Conservation (phyloP, 371 early-diverging fungal genomes). For the Apophysomyces sp. region DNA sequence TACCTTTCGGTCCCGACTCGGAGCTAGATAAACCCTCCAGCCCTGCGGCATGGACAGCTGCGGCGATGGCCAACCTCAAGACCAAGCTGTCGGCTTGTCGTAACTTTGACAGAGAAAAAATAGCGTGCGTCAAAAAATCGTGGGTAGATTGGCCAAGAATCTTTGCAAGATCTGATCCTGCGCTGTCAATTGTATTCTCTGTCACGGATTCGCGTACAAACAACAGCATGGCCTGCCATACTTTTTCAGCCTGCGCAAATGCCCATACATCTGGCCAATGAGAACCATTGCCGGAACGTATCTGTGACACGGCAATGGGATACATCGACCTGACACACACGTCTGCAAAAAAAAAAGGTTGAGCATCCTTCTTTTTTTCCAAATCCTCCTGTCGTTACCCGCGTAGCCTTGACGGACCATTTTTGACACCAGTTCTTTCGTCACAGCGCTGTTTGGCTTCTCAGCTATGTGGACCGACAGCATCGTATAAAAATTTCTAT, state of each 20-base stretch:
- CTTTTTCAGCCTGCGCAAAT: not conserved
- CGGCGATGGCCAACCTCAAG: not conserved
- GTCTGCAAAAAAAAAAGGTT: constrained; percentile 1
- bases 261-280: not conserved
- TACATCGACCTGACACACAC: constrained; percentile 18
- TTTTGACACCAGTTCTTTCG: constrained; percentile 21
- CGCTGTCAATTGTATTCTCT: not conserved
- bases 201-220: not conserved
- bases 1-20: not conserved
- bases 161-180: not conserved
- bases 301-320: constrained; percentile 12
- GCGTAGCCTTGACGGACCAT: constrained; percentile 32
- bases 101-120: not conserved
- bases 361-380: not conserved
- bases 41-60: not conserved
- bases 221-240: not conserved
- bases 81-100: not conserved
- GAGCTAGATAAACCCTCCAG: not conserved
- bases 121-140: not conserved
- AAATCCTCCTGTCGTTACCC: constrained; percentile 7
- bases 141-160: not conserved
- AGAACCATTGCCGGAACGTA: not conserved
- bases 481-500: constrained; percentile 5
- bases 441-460: not conserved
- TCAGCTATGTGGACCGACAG: constrained; percentile 11